These are phyloP conservation scores for Exophiala alcalophila DNA, from an alignment of 2,329 filamentous ascomycete genomes.

Conservation along the genomic window DNA sequence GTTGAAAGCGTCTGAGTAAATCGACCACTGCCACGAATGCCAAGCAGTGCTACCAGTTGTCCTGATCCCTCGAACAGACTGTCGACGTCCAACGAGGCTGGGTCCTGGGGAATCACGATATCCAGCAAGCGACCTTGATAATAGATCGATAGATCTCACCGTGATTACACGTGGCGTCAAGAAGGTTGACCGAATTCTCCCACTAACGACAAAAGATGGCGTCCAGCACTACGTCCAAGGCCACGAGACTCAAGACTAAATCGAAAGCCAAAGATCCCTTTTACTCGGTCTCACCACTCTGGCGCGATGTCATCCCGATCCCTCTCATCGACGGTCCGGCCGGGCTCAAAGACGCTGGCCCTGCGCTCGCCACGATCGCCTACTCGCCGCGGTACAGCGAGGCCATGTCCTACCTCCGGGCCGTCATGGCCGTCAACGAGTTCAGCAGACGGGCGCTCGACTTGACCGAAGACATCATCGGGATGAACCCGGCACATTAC, in stretches of 20 bases:
- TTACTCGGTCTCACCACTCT: conserved; percentile 68
- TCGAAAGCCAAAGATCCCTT: conserved; percentile 25
- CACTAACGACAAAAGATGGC: too few relatives aligned
- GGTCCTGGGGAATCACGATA: too few relatives aligned
- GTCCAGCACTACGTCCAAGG: neutral
- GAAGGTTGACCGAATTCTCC: too few relatives aligned
- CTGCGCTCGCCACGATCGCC: conserved; percentile 85
- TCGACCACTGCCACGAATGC: too few relatives aligned
- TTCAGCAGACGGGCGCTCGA: conserved; percentile 72
- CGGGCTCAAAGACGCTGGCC: conserved; percentile 24
- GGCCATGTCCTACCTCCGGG: conserved; percentile 88
- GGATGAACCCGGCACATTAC: conserved; percentile 94
- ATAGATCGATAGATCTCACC: too few relatives aligned
- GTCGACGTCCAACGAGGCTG: too few relatives aligned
- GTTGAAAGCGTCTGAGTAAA: too few relatives aligned
- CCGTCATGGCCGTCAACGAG: conserved; percentile 87
- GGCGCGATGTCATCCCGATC: conserved; percentile 81
- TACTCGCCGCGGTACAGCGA: conserved; percentile 88
- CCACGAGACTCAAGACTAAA: conserved; percentile 27
- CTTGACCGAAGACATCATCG: conserved; percentile 85
- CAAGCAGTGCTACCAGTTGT: too few relatives aligned
- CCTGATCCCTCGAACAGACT: too few relatives aligned
- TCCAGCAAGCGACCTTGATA: too few relatives aligned
- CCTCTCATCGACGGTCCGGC: conserved; percentile 70
- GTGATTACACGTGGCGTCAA: too few relatives aligned